Percentiles rank a stretch among this genome's conserved stretches.
phyloP scores from a whole-genome alignment of 345 rosid species.

The Aquilaria sinensis region DNA sequence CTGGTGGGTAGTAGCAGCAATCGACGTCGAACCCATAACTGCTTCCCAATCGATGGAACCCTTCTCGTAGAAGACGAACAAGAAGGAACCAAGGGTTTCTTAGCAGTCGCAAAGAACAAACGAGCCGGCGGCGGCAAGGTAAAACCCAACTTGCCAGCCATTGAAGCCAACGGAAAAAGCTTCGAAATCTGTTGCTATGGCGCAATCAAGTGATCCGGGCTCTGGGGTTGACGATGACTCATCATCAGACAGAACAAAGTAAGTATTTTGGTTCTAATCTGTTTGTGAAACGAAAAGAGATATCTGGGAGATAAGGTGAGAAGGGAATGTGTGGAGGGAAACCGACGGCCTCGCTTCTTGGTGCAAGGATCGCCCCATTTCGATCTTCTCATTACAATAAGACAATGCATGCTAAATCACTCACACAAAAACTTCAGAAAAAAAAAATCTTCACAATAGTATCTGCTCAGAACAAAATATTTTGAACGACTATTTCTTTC shows the following conservation, averaged over 20 bases:
- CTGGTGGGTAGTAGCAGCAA: constrained; percentile 38
- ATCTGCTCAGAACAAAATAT: no score
- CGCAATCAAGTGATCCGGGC: no score
- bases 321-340: constrained; percentile 67
- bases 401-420: no score
- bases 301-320: constrained; percentile 30
- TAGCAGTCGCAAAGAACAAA: constrained; percentile 34
- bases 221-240: no score
- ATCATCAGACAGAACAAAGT: no score
- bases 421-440: no score
- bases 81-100: constrained; percentile 32
- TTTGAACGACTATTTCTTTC: no score
- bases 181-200: no score
- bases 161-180: constrained; percentile 5
- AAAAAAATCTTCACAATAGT: no score
- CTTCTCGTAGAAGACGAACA: constrained; percentile 30
- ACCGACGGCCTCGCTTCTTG: constrained; percentile 16
- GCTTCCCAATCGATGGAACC: constrained; percentile 30
- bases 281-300: constrained; percentile 42
- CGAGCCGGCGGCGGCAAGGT: constrained; percentile 48
- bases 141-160: constrained; percentile 52
- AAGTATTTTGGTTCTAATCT: neutral
- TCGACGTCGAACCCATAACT: constrained; percentile 29
- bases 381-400: neutral
- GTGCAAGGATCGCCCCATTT: constrained; percentile 14